Evolutionary conservation across 2,329 filamentous ascomycete species (phyloP).

Genomic region (Diplodia intermedia): DNA sequence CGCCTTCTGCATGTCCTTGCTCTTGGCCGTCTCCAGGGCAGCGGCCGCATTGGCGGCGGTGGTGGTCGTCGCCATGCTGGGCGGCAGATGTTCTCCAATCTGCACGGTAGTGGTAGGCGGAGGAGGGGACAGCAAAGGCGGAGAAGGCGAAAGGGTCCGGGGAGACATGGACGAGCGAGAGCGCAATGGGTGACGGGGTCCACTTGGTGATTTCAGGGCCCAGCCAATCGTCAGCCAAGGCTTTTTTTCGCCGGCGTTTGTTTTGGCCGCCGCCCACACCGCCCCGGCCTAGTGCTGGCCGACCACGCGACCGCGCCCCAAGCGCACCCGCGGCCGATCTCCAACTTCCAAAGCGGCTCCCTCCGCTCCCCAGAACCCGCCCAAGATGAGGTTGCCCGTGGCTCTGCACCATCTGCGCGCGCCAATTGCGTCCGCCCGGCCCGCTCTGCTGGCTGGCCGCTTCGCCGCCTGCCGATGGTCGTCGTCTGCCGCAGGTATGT

Average conservation of each 20-base stretch:
- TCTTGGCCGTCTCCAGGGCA: slow-evolving; percentile 47
- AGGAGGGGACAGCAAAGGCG: slow-evolving; percentile 10
- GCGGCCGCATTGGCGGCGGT: slow-evolving; percentile 47
- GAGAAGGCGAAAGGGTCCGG: slow-evolving; percentile 20
- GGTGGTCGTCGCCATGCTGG: slow-evolving; percentile 29
- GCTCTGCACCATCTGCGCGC: slow-evolving; percentile 7
- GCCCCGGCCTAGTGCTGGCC: background rate
- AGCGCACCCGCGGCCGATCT: slow-evolving; percentile 6
- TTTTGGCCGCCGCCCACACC: slow-evolving; percentile 24
- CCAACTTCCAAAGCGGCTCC: slow-evolving; percentile 15
- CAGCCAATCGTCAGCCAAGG: slow-evolving; percentile 31
- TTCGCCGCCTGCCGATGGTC: slow-evolving; percentile 14
- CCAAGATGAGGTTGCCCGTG: slow-evolving; percentile 29
- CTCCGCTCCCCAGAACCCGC: slow-evolving; percentile 12
- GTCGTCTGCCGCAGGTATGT: slow-evolving; percentile 23
- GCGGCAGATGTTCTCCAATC: background rate
- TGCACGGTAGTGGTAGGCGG: background rate
- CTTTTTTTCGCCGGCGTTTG: slow-evolving; percentile 28
- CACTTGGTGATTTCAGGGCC: background rate
- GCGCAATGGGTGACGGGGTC: slow-evolving; percentile 6
- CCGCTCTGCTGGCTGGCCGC: background rate
- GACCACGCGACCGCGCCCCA: background rate
- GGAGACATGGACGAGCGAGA: too few species aligned
- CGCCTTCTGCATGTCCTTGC: slow-evolving; percentile 50
- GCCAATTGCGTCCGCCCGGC: slow-evolving; percentile 17